Percentiles rank a stretch among this genome's conserved stretches.
Evolutionary conservation across 140 eudicot species (phyloP).

Genomic region (Oenanthe javanica): DNA sequence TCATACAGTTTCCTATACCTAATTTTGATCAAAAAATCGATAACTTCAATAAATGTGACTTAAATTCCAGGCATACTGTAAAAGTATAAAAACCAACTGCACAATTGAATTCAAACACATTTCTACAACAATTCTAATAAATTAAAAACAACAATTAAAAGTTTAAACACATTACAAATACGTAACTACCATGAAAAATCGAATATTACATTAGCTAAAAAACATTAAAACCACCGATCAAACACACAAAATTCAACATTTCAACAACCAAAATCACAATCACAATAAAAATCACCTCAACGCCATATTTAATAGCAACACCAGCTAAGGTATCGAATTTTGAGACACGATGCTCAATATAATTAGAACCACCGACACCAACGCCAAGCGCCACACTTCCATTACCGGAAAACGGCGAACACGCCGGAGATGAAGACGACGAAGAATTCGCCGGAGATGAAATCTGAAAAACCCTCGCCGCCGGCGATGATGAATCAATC

Average conservation of each 20-base stretch:
- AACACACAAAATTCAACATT: not conserved
- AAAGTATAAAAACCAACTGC: not conserved
- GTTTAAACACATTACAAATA: not conserved
- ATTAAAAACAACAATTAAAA: not conserved
- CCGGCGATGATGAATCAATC: slow-evolving; percentile 13
- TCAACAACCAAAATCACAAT: not conserved
- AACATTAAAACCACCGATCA: not conserved
- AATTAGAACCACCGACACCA: slow-evolving; percentile 35
- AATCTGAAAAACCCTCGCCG: slow-evolving; percentile 22
- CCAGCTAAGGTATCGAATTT: slow-evolving; percentile 93
- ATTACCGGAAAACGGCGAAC: not conserved
- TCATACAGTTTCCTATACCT: not conserved
- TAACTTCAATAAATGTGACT: not conserved
- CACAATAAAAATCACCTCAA: slow-evolving; percentile 51
- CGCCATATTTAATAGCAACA: slow-evolving; percentile 92
- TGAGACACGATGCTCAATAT: slow-evolving; percentile 55
- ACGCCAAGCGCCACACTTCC: slow-evolving; percentile 9
- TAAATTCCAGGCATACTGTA: not conserved
- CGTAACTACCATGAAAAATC: not conserved
- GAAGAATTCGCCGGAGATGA: slow-evolving; percentile 18
- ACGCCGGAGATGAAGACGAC: not conserved
- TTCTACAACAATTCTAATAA: not conserved
- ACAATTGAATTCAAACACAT: not conserved
- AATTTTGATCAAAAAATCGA: not conserved
- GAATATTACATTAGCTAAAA: not conserved